These are phyloP conservation scores for Puccinia polysora DNA, from an alignment of 1,284 basidiomycete species.

Conservation along the genomic window DNA sequence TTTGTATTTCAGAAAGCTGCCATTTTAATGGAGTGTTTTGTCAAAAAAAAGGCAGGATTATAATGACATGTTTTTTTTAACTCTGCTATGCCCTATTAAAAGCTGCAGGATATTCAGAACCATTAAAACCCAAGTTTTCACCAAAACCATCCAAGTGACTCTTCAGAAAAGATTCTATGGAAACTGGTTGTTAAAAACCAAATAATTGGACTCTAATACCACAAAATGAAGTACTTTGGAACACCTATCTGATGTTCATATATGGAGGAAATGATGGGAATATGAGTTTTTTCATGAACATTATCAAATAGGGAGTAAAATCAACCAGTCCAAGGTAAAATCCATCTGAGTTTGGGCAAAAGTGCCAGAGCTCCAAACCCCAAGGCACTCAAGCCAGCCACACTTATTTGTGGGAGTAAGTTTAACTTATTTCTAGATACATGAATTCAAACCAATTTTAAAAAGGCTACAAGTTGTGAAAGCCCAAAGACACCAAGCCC, in stretches of 20 bases:
- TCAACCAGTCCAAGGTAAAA: slow-evolving; percentile 97
- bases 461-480: slow-evolving; percentile 91
- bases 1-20: too few relatives aligned
- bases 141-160: too few relatives aligned
- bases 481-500: slow-evolving; percentile 95
- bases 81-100: too few relatives aligned
- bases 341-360: slow-evolving; percentile 89
- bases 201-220: too few relatives aligned
- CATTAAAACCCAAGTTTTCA: too few relatives aligned
- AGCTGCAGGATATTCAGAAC: too few relatives aligned
- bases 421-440: slow-evolving; percentile 90
- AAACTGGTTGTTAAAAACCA: too few relatives aligned
- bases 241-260: slow-evolving; percentile 99
- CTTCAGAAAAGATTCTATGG: too few relatives aligned
- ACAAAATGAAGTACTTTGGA: slow-evolving; percentile 99
- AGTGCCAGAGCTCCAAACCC: slow-evolving; percentile 55
- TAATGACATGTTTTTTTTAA: too few relatives aligned
- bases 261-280: slow-evolving; percentile 97
- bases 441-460: slow-evolving; percentile 79
- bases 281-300: slow-evolving; percentile 92
- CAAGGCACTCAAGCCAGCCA: slow-evolving; percentile 58
- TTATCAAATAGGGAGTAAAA: slow-evolving; percentile 99
- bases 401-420: slow-evolving; percentile 66
- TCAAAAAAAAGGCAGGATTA: too few relatives aligned
- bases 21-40: too few relatives aligned